phyloP scores from a whole-genome alignment of 352 stramenopile genomes.

The Phytophthora uliginosa region DNA sequence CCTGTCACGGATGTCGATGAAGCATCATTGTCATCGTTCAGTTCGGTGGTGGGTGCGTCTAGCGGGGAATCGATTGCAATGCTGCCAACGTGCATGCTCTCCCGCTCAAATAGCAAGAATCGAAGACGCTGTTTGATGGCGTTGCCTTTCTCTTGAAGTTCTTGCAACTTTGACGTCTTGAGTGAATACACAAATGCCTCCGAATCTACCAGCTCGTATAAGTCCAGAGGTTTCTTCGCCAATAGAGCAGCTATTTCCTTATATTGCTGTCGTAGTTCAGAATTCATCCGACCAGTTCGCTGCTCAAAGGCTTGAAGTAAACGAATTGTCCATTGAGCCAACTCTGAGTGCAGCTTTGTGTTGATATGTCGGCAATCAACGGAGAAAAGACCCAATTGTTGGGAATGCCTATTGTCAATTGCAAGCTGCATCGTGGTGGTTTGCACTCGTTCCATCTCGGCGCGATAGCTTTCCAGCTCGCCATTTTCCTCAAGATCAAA shows the following conservation, averaged over 20 bases:
- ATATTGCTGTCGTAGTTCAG: constrained; percentile 73
- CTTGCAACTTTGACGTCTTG: constrained; percentile 49
- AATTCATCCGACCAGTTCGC: constrained; percentile 54
- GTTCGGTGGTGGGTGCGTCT: neutral
- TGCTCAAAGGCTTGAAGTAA: constrained; percentile 67
- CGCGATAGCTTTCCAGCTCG: constrained; percentile 36
- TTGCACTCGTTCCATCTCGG: constrained; percentile 42
- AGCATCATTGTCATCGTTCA: neutral
- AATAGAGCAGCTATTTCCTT: constrained; percentile 77
- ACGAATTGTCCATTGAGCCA: constrained; percentile 49
- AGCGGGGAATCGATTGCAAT: neutral
- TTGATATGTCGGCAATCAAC: constrained; percentile 69
- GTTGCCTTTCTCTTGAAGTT: constrained; percentile 58
- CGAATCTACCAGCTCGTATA: constrained; percentile 79
- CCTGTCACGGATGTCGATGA: neutral
- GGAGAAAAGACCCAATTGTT: constrained; percentile 56
- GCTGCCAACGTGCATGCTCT: constrained; percentile 44
- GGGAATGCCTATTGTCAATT: constrained; percentile 26
- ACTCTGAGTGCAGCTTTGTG: constrained; percentile 40
- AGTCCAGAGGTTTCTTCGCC: constrained; percentile 69
- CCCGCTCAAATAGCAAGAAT: constrained; percentile 75
- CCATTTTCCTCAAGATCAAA: constrained; percentile 38
- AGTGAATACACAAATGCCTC: constrained; percentile 67
- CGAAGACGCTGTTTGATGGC: constrained; percentile 68
- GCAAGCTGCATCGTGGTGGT: constrained; percentile 32